Percentiles rank a stretch among this genome's conserved stretches.
Conservation (phyloP, 2,329 filamentous ascomycete genomes). For the Cytospora piceicola region DNA sequence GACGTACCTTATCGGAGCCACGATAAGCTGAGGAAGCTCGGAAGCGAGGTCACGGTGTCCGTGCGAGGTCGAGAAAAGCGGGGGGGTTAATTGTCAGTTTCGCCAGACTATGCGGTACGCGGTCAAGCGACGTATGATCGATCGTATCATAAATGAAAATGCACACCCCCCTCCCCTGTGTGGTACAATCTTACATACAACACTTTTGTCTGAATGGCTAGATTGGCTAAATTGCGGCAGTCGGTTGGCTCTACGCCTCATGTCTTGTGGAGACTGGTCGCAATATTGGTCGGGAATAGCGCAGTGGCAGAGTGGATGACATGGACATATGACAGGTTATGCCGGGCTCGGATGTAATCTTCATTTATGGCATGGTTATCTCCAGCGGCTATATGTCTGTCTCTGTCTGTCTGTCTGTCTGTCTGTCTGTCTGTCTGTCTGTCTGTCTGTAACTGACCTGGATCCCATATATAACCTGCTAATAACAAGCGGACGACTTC, state of each 20-base stretch:
- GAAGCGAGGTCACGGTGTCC: too few relatives aligned
- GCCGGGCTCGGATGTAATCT: background rate
- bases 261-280: background rate
- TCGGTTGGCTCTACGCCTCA: conserved; percentile 11
- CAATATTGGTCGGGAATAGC: conserved; percentile 5
- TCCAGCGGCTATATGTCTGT: background rate
- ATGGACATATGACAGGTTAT: background rate
- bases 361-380: background rate
- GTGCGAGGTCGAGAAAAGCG: too few relatives aligned
- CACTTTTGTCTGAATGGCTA: conserved; percentile 15
- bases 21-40: too few relatives aligned
- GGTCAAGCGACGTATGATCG: conserved; percentile 12
- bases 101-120: too few relatives aligned
- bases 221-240: background rate
- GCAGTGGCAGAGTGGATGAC: background rate
- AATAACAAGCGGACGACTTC: too few relatives aligned
- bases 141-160: conserved; percentile 26
- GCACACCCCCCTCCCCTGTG: conserved; percentile 10
- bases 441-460: background rate
- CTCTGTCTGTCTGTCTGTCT: conserved; percentile 9
- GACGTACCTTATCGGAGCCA: too few relatives aligned
- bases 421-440: conserved; percentile 5
- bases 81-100: too few relatives aligned
- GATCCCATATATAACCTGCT: too few relatives aligned
- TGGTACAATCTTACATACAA: conserved; percentile 21